A percentile compares a stretch with the other conserved stretches of the same genome.
Evolutionary conservation across 1,284 basidiomycete genomes (phyloP).

Genomic region (Leucoagaricus sp.): DNA sequence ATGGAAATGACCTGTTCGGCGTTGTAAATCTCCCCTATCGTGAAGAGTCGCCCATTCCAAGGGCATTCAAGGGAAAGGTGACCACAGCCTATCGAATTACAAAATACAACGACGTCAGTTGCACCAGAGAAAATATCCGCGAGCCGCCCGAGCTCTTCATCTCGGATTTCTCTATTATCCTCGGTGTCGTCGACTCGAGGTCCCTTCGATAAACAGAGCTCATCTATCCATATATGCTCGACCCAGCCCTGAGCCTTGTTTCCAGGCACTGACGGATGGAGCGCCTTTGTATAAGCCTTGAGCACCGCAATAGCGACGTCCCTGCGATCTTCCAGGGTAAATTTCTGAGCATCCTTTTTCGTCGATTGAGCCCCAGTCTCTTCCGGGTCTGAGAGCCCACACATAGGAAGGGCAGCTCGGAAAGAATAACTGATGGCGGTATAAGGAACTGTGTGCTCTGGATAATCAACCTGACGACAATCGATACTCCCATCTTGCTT

Average conservation of each 20-base stretch:
- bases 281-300: constrained; percentile 5
- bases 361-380: not conserved
- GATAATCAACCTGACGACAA: constrained; percentile 5
- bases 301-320: constrained; percentile 14
- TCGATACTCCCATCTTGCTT: not conserved
- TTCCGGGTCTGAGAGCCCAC: not conserved
- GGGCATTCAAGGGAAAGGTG: constrained; percentile 22
- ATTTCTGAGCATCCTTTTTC: too few relatives aligned
- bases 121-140: constrained; percentile 26
- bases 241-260: not conserved
- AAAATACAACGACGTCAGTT: constrained; percentile 23
- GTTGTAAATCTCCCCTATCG: constrained; percentile 27
- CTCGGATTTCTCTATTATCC: constrained; percentile 4
- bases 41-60: constrained; percentile 26
- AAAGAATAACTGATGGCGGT: constrained; percentile 23
- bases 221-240: constrained; percentile 27
- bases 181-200: not conserved
- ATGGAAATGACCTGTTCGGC: constrained; percentile 19
- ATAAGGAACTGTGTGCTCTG: constrained; percentile 14
- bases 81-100: constrained; percentile 21
- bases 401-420: constrained; percentile 15
- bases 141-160: constrained; percentile 22
- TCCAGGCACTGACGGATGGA: not conserved
- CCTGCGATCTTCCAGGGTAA: constrained; percentile 11
- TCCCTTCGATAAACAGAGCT: constrained; percentile 23